Base-by-base conservation (phyloP, 2,329 filamentous ascomycete species). In the Venturia asperata region DNA sequence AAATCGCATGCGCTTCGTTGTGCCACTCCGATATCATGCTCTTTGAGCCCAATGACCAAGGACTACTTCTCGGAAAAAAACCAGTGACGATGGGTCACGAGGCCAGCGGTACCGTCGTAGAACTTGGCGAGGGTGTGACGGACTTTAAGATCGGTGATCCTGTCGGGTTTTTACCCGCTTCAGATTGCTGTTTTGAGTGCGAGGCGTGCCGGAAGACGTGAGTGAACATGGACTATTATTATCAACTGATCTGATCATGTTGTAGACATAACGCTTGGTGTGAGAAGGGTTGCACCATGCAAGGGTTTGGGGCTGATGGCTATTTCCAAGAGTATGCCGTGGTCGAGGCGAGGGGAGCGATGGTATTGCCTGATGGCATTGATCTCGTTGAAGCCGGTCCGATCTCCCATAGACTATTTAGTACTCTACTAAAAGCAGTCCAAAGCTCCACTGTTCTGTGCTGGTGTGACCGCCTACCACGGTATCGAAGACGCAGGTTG, bases 301-400 rank as follows among this genome's bases (percentile, higher is more conserved):
- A 66, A 24, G 65, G 65, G 19, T 66, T 63, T 15, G 70, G 70
- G 11, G 72, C 71, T 21, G 76, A 79, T 67, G 80, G 80, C 0
- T 80, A 74, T 68, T 82, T 82, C 66, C 74, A 76, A 27, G 79
- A 82, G 70, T 82, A 82, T 68, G 76, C 76, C 1, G 70, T 78
- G 1, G 76, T 80, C 5, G 79, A 81, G 66, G 77, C 76, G 69
- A 77, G 76, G 67, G 79, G 78, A 69, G 77, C 77, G 0, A 73
- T 79, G 5, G 71, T 76, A 49, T 71, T 81, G 2, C 77, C 79
- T 24, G 70, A 76, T 41, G 67, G 63, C 7, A 67, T 75, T 62
- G 74, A 77, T 62, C 70, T 77, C 60, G 72, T 72, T 55, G 72
- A 68, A n/a, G 71, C 74, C 4, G 74, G 79, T 47, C 70, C 74